phyloP scores from a whole-genome alignment of 768 basidiomycete species.

The Agrocybe pediades region DNA sequence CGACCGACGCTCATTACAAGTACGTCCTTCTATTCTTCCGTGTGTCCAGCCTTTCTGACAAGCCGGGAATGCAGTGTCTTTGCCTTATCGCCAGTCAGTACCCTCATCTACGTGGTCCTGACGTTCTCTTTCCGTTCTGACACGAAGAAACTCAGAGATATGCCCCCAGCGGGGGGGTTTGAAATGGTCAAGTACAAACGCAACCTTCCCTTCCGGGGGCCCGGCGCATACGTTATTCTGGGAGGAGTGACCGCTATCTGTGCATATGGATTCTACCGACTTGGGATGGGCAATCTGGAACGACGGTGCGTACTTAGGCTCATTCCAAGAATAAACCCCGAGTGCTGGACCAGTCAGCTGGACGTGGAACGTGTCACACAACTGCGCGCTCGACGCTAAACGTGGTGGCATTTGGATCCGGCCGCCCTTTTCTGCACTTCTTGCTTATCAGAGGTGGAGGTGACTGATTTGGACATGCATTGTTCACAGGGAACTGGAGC shows the following conservation, averaged over 20 bases:
- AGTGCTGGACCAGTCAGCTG: constrained; percentile 47
- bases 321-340: constrained; percentile 7
- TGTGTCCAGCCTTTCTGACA: constrained; percentile 7
- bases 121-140: constrained; percentile 8
- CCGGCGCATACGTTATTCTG: constrained; percentile 82
- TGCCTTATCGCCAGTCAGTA: constrained; percentile 64
- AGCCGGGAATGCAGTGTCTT: constrained; percentile 45
- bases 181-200: constrained; percentile 93
- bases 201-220: constrained; percentile 88
- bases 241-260: constrained; percentile 85
- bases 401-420: constrained; percentile 68
- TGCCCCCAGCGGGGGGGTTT: constrained; percentile 95
- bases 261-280: constrained; percentile 88
- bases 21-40: constrained; percentile 9
- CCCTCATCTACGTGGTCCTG: constrained; percentile 18
- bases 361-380: constrained; percentile 65
- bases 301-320: constrained; percentile 68
- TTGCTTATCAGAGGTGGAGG: constrained; percentile 45
- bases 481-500: constrained; percentile 77
- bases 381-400: constrained; percentile 67
- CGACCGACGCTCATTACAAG: constrained; percentile 11
- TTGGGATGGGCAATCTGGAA: constrained; percentile 91
- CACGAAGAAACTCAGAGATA: constrained; percentile 62
- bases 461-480: constrained; percentile 37
- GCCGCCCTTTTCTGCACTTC: constrained; percentile 38